These are phyloP conservation scores for Bryum argenteum DNA, from an alignment of 225 moss, liverwort and hornwort genomes.

Conservation along the genomic window DNA sequence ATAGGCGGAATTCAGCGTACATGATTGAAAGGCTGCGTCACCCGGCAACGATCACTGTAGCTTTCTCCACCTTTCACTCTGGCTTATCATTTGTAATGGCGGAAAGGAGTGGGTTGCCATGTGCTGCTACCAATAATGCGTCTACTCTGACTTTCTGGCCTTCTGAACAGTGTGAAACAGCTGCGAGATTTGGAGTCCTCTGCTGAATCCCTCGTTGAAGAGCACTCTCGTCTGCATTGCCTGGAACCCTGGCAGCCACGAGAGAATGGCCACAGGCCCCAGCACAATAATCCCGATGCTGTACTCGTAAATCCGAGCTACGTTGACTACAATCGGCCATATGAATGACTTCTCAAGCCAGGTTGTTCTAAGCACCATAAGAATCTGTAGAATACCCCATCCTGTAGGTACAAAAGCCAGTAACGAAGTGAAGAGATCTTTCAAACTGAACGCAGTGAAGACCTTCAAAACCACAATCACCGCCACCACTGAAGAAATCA, in stretches of 20 bases:
- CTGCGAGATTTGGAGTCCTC: slow-evolving; percentile 77
- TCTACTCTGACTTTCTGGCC: slow-evolving; percentile 47
- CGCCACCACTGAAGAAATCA: slow-evolving; percentile 46
- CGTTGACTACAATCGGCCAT: slow-evolving; percentile 79
- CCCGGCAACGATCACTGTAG: slow-evolving; percentile 28
- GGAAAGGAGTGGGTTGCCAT: slow-evolving; percentile 26
- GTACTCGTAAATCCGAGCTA: slow-evolving; percentile 88
- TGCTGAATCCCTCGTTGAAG: slow-evolving; percentile 97
- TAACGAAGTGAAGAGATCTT: slow-evolving; percentile 78
- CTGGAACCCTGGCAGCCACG: slow-evolving; percentile 97
- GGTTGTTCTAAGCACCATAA: slow-evolving; percentile 62
- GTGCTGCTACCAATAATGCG: slow-evolving; percentile 27
- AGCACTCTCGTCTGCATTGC: slow-evolving; percentile 98
- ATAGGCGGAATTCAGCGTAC: slow-evolving; percentile 17
- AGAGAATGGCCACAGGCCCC: slow-evolving; percentile 83
- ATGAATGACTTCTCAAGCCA: slow-evolving; percentile 61
- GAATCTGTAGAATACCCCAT: slow-evolving; percentile 81
- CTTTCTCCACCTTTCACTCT: slow-evolving; percentile 26
- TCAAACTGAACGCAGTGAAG: slow-evolving; percentile 68
- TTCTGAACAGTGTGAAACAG: slow-evolving; percentile 59
- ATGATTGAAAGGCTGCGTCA: slow-evolving; percentile 37
- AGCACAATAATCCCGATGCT: slow-evolving; percentile 77
- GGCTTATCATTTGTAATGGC: slow-evolving; percentile 22
- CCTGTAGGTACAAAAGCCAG: slow-evolving; percentile 94
- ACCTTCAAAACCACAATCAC: slow-evolving; percentile 60